Base-by-base conservation (phyloP, 2,329 filamentous ascomycete genomes). In the Penicillium sp. region DNA sequence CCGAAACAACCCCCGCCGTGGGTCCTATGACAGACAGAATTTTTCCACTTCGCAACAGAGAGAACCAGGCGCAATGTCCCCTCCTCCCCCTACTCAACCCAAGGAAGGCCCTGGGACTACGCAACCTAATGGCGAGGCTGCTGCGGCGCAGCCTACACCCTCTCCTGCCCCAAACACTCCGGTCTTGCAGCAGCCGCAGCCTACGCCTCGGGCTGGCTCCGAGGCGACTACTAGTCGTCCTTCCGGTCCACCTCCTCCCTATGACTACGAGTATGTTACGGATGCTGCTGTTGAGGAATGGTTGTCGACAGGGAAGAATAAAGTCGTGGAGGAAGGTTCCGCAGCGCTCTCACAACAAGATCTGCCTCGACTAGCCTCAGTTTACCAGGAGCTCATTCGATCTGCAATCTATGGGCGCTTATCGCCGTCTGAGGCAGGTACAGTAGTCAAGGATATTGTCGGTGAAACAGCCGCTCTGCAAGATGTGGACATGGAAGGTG, bases 371-470 rank as follows among this genome's bases (percentile, higher is more conserved):
- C 70, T 94, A 25, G 81, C 83, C 19, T 77, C 77, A 10, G 71
- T 95, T 15, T 88, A 90, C 53, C 87, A 95, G 68, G 93, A 98
- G 63, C 78, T 96, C 25, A 78, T 93, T 23, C 81, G 84, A 46
- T 81, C 87, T 21, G 82, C 84, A 13, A 68, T 94, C 9, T 83
- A 88, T 57, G 77, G 75, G 28, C 78, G 82, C 33, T 66, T 96
- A 31, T 73, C 78, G 26, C 74, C 87, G 2, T 62, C 67, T 4
- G 84, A 90, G 54, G 83, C 86, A 33, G 91, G 90, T 17, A 70
- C 68, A 14, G 78, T 82, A 40, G 76, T 95, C 42, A 85, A 83
- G 57, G 81, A 89, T 45, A 85, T 95, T 17, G 69, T 94, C 20
- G 78, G 77, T 13, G 71, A 77, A 40, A 73, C 79, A 45, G 64